Percentiles rank a stretch among this genome's conserved stretches.
Evolutionary conservation across 495 filamentous ascomycete genomes (phyloP).

Genomic region (Penicillium flavigenum): DNA sequence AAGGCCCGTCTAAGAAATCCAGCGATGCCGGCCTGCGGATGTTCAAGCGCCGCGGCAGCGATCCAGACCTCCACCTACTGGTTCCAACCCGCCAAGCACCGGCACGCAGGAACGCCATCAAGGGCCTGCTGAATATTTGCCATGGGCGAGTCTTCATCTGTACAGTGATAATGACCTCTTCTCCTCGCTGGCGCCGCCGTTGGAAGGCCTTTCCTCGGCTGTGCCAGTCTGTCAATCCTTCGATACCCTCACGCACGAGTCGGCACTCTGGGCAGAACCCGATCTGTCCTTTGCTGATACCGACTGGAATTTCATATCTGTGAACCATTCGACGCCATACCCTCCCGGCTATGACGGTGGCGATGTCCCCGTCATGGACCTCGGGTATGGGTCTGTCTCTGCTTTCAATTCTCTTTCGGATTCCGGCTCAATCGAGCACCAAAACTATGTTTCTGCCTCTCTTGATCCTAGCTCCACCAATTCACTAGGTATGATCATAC

Average conservation of each 20-base stretch:
- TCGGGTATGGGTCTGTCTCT: slow-evolving; percentile 20
- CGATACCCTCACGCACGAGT: slow-evolving; percentile 23
- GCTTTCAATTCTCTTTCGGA: slow-evolving; percentile 30
- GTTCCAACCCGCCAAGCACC: slow-evolving; percentile 23
- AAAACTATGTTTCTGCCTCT: slow-evolving; percentile 12
- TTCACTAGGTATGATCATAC: slow-evolving; percentile 24
- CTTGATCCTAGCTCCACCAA: slow-evolving; percentile 23
- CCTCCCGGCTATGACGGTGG: slow-evolving; percentile 16
- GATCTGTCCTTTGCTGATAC: slow-evolving; percentile 25
- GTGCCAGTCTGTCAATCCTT: slow-evolving; percentile 22
- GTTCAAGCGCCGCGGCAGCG: slow-evolving; percentile 22
- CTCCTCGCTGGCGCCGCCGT: slow-evolving; percentile 20
- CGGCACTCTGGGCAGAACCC: slow-evolving; percentile 30
- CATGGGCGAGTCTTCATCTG: slow-evolving; percentile 18
- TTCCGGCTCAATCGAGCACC: slow-evolving; percentile 22
- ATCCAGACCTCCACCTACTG: slow-evolving; percentile 19
- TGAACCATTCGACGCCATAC: slow-evolving; percentile 15
- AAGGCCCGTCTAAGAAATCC: slow-evolving; percentile 32
- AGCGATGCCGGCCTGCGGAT: slow-evolving; percentile 28
- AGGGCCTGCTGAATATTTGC: slow-evolving; percentile 17
- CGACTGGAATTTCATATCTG: slow-evolving; percentile 31
- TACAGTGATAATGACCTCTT: slow-evolving; percentile 14
- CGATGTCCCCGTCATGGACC: slow-evolving; percentile 17
- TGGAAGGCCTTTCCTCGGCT: slow-evolving; percentile 19
- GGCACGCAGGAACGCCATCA: slow-evolving; percentile 21